Evolutionary conservation across 164 flowering plant genomes (phyloP).

Genomic region (Saururus chinensis): DNA sequence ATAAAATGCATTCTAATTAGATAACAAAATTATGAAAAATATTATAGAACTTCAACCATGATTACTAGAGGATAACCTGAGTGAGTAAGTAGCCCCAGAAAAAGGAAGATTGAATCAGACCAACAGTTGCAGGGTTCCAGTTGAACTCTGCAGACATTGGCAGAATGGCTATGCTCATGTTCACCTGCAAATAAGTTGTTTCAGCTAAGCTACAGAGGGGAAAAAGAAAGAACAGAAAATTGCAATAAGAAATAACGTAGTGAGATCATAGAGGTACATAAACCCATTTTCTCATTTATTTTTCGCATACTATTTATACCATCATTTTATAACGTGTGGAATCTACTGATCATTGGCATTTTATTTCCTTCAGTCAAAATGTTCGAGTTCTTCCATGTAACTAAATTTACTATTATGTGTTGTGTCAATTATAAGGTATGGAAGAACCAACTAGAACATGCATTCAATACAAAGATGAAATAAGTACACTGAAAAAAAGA

Average conservation of each 20-base stretch:
- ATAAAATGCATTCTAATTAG: neutral
- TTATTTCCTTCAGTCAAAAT: no score
- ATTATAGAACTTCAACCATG: neutral
- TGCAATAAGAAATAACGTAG: neutral
- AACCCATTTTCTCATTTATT: no score
- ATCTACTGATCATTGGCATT: no score
- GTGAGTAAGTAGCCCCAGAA: conserved; percentile 97
- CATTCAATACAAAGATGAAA: no score
- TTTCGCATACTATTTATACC: no score
- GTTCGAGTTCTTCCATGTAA: no score
- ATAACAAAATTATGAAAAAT: neutral
- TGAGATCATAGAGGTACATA: no score
- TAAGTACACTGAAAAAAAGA: neutral
- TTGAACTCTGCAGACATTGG: conserved; percentile 94
- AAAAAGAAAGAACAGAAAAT: neutral
- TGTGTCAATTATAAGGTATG: no score
- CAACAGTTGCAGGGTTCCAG: conserved; percentile 97
- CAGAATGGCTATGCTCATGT: conserved; percentile 93
- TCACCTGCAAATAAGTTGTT: conserved; percentile 39
- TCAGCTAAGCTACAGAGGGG: neutral
- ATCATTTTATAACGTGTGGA: no score
- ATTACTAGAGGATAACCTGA: conserved; percentile 41
- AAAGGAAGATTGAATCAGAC: conserved; percentile 95
- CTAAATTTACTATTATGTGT: no score
- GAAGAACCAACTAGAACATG: no score